Evolutionary conservation across 2,329 filamentous ascomycete species (phyloP).

Genomic region (Neurospora sp.): DNA sequence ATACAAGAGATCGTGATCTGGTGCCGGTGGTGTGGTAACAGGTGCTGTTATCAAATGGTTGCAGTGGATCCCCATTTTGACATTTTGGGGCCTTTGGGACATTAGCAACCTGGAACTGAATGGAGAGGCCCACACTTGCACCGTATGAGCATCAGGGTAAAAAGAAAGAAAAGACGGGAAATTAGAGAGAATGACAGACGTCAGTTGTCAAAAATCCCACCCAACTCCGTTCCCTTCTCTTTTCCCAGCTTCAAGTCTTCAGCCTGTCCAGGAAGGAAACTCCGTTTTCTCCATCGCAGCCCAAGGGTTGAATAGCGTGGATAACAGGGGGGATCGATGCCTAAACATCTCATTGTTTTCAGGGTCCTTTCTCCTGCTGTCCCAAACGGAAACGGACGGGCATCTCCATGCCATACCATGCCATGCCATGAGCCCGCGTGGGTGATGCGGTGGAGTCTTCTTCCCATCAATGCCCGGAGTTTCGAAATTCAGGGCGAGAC

Average conservation of each 20-base stretch:
- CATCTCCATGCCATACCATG: neutral
- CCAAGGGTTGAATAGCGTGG: too few relatives aligned
- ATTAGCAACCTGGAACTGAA: neutral
- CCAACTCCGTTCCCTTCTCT: neutral
- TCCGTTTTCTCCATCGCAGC: neutral
- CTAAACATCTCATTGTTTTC: neutral
- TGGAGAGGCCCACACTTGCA: neutral
- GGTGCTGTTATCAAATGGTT: neutral
- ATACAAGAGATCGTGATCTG: neutral
- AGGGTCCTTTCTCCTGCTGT: neutral
- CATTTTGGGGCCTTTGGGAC: neutral
- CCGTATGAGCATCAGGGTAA: neutral
- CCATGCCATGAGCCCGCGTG: neutral
- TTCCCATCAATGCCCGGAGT: neutral
- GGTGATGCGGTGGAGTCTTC: neutral
- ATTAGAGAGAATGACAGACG: neutral
- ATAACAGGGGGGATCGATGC: neutral
- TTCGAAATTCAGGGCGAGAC: neutral
- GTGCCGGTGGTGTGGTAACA: neutral
- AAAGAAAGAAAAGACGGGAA: neutral
- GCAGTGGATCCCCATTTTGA: neutral
- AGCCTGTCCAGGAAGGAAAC: neutral
- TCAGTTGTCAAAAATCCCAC: neutral
- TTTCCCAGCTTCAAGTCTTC: neutral
- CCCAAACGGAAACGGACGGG: neutral